Percentiles rank a stretch among this genome's conserved stretches.
phyloP scores from a whole-genome alignment of 1,284 basidiomycete genomes.

The Irpex sp. region DNA sequence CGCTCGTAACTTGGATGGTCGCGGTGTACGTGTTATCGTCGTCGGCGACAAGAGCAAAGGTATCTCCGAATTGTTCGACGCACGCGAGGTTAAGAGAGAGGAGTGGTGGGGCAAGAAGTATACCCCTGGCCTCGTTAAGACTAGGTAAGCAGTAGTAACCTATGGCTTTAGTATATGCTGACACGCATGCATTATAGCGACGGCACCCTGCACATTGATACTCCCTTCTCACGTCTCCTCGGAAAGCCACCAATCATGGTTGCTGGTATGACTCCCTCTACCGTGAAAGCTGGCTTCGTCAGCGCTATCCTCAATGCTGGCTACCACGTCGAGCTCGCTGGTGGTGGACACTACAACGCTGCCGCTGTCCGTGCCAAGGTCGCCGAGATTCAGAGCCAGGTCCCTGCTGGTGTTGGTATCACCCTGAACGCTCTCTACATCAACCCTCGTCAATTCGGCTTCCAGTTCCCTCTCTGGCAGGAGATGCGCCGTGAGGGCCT shows the following conservation, averaged over 20 bases:
- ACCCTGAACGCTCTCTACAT: constrained; percentile 97
- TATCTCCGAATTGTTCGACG: constrained; percentile 81
- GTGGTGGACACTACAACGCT: constrained; percentile 95
- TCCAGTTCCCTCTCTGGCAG: constrained; percentile 97
- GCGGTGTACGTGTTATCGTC: constrained; percentile 87
- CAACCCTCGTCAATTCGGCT: constrained; percentile 95
- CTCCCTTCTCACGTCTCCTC: constrained; percentile 91
- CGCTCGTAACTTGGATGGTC: constrained; percentile 87
- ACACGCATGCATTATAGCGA: constrained; percentile 47
- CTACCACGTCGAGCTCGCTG: constrained; percentile 95
- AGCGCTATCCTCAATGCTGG: constrained; percentile 91
- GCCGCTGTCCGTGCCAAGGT: constrained; percentile 87
- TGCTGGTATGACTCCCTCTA: constrained; percentile 96
- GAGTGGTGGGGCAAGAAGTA: constrained; percentile 91
- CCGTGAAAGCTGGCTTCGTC: constrained; percentile 91
- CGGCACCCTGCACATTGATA: constrained; percentile 90
- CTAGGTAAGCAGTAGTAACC: constrained; percentile 56
- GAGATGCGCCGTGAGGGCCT: constrained; percentile 95
- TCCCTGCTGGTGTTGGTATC: constrained; percentile 85
- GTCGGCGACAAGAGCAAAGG: constrained; percentile 85
- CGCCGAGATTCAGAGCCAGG: constrained; percentile 80
- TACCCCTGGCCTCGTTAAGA: constrained; percentile 84
- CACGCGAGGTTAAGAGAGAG: constrained; percentile 69
- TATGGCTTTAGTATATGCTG: not conserved
- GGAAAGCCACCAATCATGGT: constrained; percentile 99